phyloP scores from a whole-genome alignment of 1,284 basidiomycete species.

The Boletus smithii region DNA sequence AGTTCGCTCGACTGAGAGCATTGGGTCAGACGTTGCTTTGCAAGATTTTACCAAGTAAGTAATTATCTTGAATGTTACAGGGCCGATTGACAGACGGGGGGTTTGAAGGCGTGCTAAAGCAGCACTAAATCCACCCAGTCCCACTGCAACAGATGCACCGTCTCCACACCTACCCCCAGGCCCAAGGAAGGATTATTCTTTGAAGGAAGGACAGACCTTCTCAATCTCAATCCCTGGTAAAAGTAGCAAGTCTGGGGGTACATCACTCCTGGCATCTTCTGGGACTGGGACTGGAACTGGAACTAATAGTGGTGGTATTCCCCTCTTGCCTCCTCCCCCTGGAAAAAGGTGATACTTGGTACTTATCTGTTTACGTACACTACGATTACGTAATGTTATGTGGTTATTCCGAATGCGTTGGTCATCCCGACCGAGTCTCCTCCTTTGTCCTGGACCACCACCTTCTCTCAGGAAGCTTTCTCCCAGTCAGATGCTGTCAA shows the following conservation, averaged over 20 bases:
- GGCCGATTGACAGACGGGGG: background rate
- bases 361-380: background rate
- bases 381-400: slow-evolving; percentile 19
- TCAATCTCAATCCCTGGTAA: slow-evolving; percentile 86
- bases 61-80: background rate
- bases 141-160: slow-evolving; percentile 38
- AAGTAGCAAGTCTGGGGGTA: slow-evolving; percentile 35
- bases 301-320: slow-evolving; percentile 41
- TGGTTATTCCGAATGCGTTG: slow-evolving; percentile 6
- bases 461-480: slow-evolving; percentile 2
- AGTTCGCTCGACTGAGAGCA: slow-evolving; percentile 4
- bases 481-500: slow-evolving; percentile 33
- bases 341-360: slow-evolving; percentile 36
- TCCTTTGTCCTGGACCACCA: slow-evolving; percentile 14
- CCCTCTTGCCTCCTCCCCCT: slow-evolving; percentile 75
- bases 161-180: slow-evolving; percentile 67
- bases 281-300: slow-evolving; percentile 22
- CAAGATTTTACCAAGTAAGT: slow-evolving; percentile 91
- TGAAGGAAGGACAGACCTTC: slow-evolving; percentile 97
- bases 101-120: slow-evolving; percentile 58
- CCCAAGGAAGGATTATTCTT: slow-evolving; percentile 90
- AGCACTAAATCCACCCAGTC: slow-evolving; percentile 51
- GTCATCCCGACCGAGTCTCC: slow-evolving; percentile 2
- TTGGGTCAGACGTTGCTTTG: slow-evolving; percentile 76
- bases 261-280: slow-evolving; percentile 37